Base-by-base conservation (phyloP, 768 basidiomycete genomes). In the Dioszegia aurantiaca region DNA sequence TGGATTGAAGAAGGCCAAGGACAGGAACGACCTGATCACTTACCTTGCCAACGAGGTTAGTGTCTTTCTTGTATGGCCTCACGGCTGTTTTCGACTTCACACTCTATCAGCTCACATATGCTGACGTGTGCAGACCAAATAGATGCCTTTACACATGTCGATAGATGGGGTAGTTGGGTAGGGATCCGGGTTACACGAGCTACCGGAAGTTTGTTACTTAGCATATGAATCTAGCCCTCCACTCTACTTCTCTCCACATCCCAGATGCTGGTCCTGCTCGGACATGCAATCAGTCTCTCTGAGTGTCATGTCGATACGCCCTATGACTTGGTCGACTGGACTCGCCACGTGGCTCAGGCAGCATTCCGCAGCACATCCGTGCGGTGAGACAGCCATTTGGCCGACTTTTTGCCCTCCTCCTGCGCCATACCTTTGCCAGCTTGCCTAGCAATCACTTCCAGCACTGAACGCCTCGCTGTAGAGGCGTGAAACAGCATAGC, bases 1-100 rank as follows among this genome's bases (percentile, higher is more conserved):
- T 65, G 94, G 94, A 72, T 80, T 98, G 77, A 98, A 97, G 87
- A 98, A 97, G 85, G 90, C 90, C 10, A 90, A 92, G 83, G 93
- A 97, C 78, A 86, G 93, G 80, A 88, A 85, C 76, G 93, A 98
- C 80, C 86, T 98, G 71, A 83, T 97, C 72, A 85, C 91, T 58
- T 61, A 73, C 56, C 61, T 70, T 28, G 62, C 40, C 10, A 64
- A 66, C 46, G 66, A 61, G 51, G 68, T 68, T 42, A 69, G 71
- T 65, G 14, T 6, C n/a, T 40, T 23, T 39, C 19, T 48, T 26
- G n/a, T n/a, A 36, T 5, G 4, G 33, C 33, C 33, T 49, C 21
- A 8, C 11, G 42, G 21, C 21, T 26, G 5, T 27, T 10, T 46
- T 11, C 24, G 19, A 24, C 27, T 26, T 46, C 23, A 12, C 27